Base-by-base conservation (phyloP, 768 basidiomycete species). In the Kwoniella bestiolae region DNA sequence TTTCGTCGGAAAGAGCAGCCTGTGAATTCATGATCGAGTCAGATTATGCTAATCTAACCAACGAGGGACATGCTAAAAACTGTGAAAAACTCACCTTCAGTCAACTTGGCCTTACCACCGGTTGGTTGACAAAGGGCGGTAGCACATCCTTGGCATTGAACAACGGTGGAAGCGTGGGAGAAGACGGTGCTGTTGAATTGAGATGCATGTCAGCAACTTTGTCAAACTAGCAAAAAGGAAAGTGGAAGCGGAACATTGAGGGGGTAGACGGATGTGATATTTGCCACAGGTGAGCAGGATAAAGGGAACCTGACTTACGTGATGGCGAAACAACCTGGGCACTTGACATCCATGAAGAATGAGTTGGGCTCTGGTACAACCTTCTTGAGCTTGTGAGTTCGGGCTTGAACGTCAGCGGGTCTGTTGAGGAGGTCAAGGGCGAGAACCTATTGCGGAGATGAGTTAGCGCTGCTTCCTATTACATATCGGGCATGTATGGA, bases 271-370 rank as follows among this genome's bases (percentile, higher is more conserved):
- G 16, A 50, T 5, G 25, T 9, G 14, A 3, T 3, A 56, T 23
- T 51, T 25, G 45, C 47, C 49, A 61, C 31, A 51, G 38, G 38
- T 11, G 38, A 41, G 18, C 45, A 49, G 21, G 35, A 9, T 3
- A 21, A 23, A 55, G 31, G 3, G n/a, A 21, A 55, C n/a, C n/a
- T n/a, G n/a, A 79, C 77, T 65, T 50, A 79, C 78, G 79, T 80
- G 76, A 82, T 82, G 68, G 80, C 78, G 81, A 81, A 82, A 68
- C 81, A 82, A 56, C 81, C 94, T 76, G 95, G 89, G 85, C 95
- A 98, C 84, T 98, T 99, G 77, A 98, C 94, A 79, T 99, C 96
- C 96, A 99, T 98, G 85, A 98, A 98, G 85, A 92, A 98, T 35
- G 95, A 98, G 85, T 97, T 93, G 71, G 96, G 96, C 58, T 90